Conservation (phyloP, 371 early-diverging fungal genomes). For the Mortierella sp. region DNA sequence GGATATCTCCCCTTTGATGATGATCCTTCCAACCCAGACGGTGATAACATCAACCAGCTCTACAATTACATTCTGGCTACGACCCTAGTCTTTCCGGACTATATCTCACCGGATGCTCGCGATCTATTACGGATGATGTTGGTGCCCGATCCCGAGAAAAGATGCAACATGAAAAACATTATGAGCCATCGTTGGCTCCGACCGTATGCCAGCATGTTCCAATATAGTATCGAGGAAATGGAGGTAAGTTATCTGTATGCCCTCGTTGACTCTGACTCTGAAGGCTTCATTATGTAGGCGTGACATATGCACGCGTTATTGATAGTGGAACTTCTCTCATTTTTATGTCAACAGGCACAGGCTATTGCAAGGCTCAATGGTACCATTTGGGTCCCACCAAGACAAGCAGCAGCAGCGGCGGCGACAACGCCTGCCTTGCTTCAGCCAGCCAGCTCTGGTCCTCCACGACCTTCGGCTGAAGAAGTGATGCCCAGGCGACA, state of each 20-base stretch:
- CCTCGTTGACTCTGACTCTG: no score
- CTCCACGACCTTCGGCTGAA: constrained; percentile 50
- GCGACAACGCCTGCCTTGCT: constrained; percentile 6
- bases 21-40: constrained; percentile 96
- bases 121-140: constrained; percentile 91
- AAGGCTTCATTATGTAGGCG: no score
- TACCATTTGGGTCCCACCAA: constrained; percentile 33
- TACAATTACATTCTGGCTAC: constrained; percentile 96
- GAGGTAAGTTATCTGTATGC: constrained; percentile 50
- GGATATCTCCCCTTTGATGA: constrained; percentile 99
- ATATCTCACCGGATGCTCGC: constrained; percentile 84
- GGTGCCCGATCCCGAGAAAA: constrained; percentile 87
- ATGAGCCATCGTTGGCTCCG: constrained; percentile 84
- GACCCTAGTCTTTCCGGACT: constrained; percentile 89
- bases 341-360: constrained; percentile 30
- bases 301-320: no score
- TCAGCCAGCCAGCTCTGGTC: constrained; percentile 24
- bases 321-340: no score
- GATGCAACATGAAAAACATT: constrained; percentile 90
- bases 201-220: constrained; percentile 60
- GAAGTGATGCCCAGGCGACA: constrained; percentile 46
- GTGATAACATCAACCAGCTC: constrained; percentile 95
- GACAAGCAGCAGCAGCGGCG: constrained; percentile 23
- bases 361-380: constrained; percentile 49
- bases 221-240: constrained; percentile 54